Base-by-base conservation (phyloP, 495 filamentous ascomycete genomes). In the Evansstolkia leycettana region DNA sequence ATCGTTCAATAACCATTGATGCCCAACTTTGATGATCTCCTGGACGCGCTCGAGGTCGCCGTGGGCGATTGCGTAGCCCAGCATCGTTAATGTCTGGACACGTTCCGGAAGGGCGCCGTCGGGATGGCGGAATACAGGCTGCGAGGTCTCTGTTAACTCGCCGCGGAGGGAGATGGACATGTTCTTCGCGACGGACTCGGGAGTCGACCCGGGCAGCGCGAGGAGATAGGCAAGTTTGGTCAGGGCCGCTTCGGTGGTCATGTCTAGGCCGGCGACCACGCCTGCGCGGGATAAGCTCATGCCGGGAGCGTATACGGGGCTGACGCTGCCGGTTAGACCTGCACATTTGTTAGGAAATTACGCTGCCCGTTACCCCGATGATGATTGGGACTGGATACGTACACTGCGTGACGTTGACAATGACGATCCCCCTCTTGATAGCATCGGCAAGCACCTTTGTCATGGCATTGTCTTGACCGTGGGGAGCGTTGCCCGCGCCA, bases 381-480 rank as follows among this genome's bases (percentile, higher is more conserved):
- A n/a, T 6, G 27, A 3, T n/a, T 5, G 12, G 19, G 0, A 24
- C 17, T 1, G 6, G 23, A 26, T 13, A 41, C 51, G 69, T 66
- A 72, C 89, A 98, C 59, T 98, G 90, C 23, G 84, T 92, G 26
- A 98, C 76, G 52, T 92, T 94, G 37, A 98, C 84, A 36, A 98
- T 80, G 7, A 93, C 75, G 34, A 88, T 82, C 4, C 86, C 90
- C 38, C 82, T 69, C 38, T 74, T 58, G 27, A 94, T 81, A 9
- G 86, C 90, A 17, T 72, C 67, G 11, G 72, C 69, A 49, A 98
- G 72, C 12, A 92, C 82, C 24, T 77, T 78, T 29, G 82, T 92
- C 53, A 98, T 65, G 31, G 76, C 78, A 16, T 78, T 81, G 54
- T 96, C 90, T 23, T 76, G 75, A 5, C 84, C 84, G 20, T 76